phyloP scores from a whole-genome alignment of 148 eudicot genomes.

The Suaeda aralocaspica region DNA sequence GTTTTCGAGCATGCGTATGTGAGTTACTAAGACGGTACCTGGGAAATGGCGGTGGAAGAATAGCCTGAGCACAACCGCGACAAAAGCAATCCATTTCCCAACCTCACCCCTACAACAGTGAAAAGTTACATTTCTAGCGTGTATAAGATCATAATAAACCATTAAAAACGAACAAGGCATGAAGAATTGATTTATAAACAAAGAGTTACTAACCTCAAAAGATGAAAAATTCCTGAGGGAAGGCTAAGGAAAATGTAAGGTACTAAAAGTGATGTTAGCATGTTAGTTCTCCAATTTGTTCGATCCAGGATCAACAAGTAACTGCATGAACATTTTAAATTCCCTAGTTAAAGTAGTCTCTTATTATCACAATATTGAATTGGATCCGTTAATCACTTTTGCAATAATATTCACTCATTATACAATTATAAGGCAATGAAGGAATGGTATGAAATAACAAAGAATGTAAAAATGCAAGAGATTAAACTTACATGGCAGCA shows the following conservation, averaged over 20 bases:
- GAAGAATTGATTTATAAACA: no score
- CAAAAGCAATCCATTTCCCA: slow-evolving; percentile 77
- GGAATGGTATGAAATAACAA: not conserved
- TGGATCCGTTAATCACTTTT: no score
- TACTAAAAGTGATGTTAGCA: slow-evolving; percentile 73
- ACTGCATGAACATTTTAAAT: slow-evolving; percentile 38
- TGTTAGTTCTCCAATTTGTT: slow-evolving; percentile 89
- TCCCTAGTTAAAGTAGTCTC: not conserved
- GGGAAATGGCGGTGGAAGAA: slow-evolving; percentile 82
- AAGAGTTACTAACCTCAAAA: slow-evolving; percentile 58
- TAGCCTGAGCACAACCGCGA: slow-evolving; percentile 79
- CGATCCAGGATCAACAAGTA: slow-evolving; percentile 84
- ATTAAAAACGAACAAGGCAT: no score
- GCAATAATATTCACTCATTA: no score
- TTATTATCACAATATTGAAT: no score
- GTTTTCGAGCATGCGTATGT: no score
- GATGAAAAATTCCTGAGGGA: slow-evolving; percentile 46
- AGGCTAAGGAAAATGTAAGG: slow-evolving; percentile 86
- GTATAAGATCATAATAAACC: no score
- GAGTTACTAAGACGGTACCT: slow-evolving; percentile 30
- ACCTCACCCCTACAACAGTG: slow-evolving; percentile 58
- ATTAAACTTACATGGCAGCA: slow-evolving; percentile 64
- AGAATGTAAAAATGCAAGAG: not conserved
- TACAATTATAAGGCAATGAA: not conserved
- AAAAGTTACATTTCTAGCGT: no score